Evolutionary conservation across 2,329 filamentous ascomycete species (phyloP), one percentile per base, ranked within the genome.

Genomic region (Beauveria australis): DNA sequence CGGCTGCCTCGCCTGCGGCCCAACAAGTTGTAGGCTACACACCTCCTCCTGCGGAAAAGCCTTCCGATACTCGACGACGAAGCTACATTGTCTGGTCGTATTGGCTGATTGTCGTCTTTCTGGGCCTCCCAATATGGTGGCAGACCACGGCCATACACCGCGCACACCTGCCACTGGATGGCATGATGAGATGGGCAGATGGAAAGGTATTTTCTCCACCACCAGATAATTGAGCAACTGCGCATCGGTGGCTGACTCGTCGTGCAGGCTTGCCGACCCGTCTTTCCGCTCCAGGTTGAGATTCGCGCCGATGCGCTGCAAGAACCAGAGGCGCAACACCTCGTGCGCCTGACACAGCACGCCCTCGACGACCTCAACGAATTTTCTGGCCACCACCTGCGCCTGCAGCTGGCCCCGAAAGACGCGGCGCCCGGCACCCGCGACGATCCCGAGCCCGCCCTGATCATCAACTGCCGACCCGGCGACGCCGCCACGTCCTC

Each of bases 91-190:
- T 99, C 64, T 73, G 89, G 63, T 93, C 93, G 9, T 97, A 97
- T 74, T 99, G 94, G 94, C 78, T 86, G 5, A 85, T 97, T 43
- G 90, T 96, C 7, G 72, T 96, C 7, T 82, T 88, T 33, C 76
- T 99, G 6, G 94, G 94, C 3, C 73, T 99, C 65, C 94, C 94
- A 61, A 88, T 96, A 82, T 99, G 94, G 94, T 95, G 91, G 86
- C 87, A 86, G 73, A 97, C 94, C 0, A 99, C 94, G 4, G 89
- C 89, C 0, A 96, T 97, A 60, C 92, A 96, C 73, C 85, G 94
- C 60, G 92, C 93, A 14, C 82, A 86, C 49, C 77, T 99, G 66
- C 94, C 94, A 5, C 74, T 97, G 66, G 82, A 89, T 70, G 83
- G 87, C 59, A 99, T 99, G 94, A 83, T 89, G 66, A 83, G 89